These are phyloP conservation scores for Pichia sp. DNA, from an alignment of 1,139 yeast species.

Conservation along the genomic window DNA sequence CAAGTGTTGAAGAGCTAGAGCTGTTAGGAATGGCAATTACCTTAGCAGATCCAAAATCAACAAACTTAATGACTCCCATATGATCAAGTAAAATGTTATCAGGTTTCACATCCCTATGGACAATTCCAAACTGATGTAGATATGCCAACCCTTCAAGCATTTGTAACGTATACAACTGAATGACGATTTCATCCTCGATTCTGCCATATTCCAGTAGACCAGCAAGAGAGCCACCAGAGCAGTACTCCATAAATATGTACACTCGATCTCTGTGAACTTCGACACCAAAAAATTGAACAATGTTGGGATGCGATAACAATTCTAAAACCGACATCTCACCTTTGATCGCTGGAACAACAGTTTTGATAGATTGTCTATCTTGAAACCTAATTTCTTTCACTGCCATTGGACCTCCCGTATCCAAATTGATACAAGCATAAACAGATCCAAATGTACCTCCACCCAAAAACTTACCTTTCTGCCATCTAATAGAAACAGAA, in stretches of 20 bases:
- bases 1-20: constrained; percentile 21
- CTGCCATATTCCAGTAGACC: constrained; percentile 81
- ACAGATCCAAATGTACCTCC: constrained; percentile 97
- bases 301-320: constrained; percentile 90
- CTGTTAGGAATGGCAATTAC: constrained; percentile 71
- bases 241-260: constrained; percentile 93
- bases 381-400: constrained; percentile 92
- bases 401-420: constrained; percentile 94
- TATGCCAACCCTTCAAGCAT: constrained; percentile 94
- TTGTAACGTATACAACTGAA: constrained; percentile 84
- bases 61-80: constrained; percentile 88
- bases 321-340: constrained; percentile 97
- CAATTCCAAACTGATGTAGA: constrained; percentile 91
- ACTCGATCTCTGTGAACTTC: constrained; percentile 96
- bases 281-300: constrained; percentile 93
- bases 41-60: constrained; percentile 97
- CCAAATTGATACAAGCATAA: constrained; percentile 84
- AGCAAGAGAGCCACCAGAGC: constrained; percentile 93
- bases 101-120: constrained; percentile 94
- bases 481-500: constrained; percentile 93
- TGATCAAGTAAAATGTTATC: constrained; percentile 88
- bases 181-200: constrained; percentile 90
- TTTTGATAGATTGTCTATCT: constrained; percentile 78
- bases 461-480: constrained; percentile 88
- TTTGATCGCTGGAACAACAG: constrained; percentile 79